phyloP scores from a whole-genome alignment of 352 stramenopile genomes.

The Phytophthora sansomeana region DNA sequence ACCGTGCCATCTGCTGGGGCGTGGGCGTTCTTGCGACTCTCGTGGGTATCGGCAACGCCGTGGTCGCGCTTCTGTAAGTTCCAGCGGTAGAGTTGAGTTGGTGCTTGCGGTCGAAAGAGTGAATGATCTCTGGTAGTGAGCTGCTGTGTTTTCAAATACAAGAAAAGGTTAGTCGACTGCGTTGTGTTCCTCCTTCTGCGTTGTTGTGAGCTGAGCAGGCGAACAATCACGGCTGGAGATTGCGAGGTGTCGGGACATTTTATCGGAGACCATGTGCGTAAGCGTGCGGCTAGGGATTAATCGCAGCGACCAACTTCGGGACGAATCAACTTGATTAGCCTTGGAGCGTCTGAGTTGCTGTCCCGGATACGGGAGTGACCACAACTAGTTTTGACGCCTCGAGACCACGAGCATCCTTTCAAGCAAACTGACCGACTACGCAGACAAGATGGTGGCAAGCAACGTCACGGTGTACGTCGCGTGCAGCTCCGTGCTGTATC shows the following conservation, averaged over 20 bases:
- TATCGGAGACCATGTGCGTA: neutral
- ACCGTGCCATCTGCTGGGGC: constrained; percentile 44
- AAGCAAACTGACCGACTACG: constrained; percentile 8
- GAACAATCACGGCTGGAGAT: neutral
- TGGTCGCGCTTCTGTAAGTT: constrained; percentile 28
- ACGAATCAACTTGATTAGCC: constrained; percentile 10
- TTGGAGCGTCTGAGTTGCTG: neutral
- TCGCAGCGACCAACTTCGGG: neutral
- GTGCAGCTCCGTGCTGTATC: constrained; percentile 45
- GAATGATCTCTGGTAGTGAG: constrained; percentile 3
- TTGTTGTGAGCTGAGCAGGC: neutral
- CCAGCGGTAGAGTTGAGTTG: neutral
- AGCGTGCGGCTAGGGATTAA: constrained; percentile 11
- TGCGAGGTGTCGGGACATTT: neutral
- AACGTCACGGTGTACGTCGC: constrained; percentile 48
- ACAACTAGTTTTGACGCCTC: constrained; percentile 10
- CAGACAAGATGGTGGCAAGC: constrained; percentile 21
- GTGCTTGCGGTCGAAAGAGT: neutral
- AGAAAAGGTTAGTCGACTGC: constrained; percentile 4
- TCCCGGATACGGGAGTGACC: neutral
- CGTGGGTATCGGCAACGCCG: constrained; percentile 46
- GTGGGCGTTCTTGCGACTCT: constrained; percentile 40
- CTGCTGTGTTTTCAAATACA: constrained; percentile 17
- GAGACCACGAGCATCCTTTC: neutral
- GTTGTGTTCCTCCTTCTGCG: neutral